Conservation (phyloP, 169 alveolate species). For the Ichthyophthirius multifiliis region DNA sequence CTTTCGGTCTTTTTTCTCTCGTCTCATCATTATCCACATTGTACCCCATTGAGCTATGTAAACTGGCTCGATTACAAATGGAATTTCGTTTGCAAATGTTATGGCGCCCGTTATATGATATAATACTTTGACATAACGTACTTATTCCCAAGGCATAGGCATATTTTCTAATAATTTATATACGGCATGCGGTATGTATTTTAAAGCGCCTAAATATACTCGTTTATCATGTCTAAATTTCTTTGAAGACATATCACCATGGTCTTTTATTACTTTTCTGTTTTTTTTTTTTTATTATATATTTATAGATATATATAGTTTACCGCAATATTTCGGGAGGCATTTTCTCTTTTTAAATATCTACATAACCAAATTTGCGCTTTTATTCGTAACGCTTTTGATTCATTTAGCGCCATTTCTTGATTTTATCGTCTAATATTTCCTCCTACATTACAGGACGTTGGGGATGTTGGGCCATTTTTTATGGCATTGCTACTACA, state of each 20-base stretch:
- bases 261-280: constrained; percentile 95
- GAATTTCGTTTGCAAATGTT: constrained; percentile 98
- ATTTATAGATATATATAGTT: not conserved
- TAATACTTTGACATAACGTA: constrained; percentile 93
- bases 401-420: constrained; percentile 56
- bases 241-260: constrained; percentile 97
- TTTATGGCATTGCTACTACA: not conserved
- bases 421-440: constrained; percentile 46
- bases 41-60: constrained; percentile 99
- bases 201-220: constrained; percentile 96
- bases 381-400: constrained; percentile 60
- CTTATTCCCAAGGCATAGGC: constrained; percentile 99
- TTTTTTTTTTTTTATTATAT: not conserved
- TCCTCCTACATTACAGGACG: not conserved
- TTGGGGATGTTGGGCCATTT: not conserved
- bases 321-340: constrained; percentile 98
- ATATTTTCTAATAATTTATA: constrained; percentile 97
- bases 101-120: constrained; percentile 99
- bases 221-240: constrained; percentile 98
- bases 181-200: constrained; percentile 99
- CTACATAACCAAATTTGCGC: constrained; percentile 68
- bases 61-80: constrained; percentile 99
- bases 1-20: constrained; percentile 98
- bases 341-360: constrained; percentile 79
- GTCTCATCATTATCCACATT: constrained; percentile 99